Percentiles rank a stretch among this genome's conserved stretches.
These are phyloP conservation scores for Microthlaspi erraticum DNA, from an alignment of 345 rosid genomes.

Conservation along the genomic window DNA sequence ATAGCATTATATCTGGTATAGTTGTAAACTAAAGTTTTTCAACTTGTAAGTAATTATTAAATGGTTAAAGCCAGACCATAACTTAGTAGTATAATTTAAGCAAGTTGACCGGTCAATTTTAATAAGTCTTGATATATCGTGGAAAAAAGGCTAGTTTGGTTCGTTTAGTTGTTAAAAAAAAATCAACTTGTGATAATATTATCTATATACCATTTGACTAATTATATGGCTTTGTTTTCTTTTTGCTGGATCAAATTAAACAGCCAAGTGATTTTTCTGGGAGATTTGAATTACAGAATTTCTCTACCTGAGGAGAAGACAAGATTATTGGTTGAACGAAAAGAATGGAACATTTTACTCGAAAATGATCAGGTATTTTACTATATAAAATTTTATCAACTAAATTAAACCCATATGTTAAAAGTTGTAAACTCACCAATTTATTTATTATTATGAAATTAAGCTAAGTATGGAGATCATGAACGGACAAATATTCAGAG, in stretches of 20 bases:
- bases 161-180: slow-evolving; percentile 14
- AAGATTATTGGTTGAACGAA: slow-evolving; percentile 56
- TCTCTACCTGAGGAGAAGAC: slow-evolving; percentile 67
- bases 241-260: slow-evolving; percentile 18
- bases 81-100: slow-evolving; percentile 4
- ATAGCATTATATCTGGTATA: slow-evolving; percentile 3
- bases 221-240: slow-evolving; percentile 1
- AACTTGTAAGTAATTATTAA: slow-evolving; percentile 28
- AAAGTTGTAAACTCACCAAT: background rate
- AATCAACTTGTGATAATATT: slow-evolving; percentile 22
- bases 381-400: background rate
- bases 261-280: slow-evolving; percentile 73
- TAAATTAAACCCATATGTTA: background rate
- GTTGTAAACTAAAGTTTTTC: background rate
- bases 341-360: slow-evolving; percentile 63
- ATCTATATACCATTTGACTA: background rate
- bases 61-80: slow-evolving; percentile 8
- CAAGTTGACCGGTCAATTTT: slow-evolving; percentile 16
- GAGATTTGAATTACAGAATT: slow-evolving; percentile 85
- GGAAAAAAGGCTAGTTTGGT: slow-evolving; percentile 31
- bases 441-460: slow-evolving; percentile 12
- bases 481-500: slow-evolving; percentile 59
- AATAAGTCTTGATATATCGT: slow-evolving; percentile 24
- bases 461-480: slow-evolving; percentile 70
- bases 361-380: slow-evolving; percentile 72